These are phyloP conservation scores for Penicillium sp. DNA, from an alignment of 2,329 filamentous ascomycete species.

Conservation along the genomic window DNA sequence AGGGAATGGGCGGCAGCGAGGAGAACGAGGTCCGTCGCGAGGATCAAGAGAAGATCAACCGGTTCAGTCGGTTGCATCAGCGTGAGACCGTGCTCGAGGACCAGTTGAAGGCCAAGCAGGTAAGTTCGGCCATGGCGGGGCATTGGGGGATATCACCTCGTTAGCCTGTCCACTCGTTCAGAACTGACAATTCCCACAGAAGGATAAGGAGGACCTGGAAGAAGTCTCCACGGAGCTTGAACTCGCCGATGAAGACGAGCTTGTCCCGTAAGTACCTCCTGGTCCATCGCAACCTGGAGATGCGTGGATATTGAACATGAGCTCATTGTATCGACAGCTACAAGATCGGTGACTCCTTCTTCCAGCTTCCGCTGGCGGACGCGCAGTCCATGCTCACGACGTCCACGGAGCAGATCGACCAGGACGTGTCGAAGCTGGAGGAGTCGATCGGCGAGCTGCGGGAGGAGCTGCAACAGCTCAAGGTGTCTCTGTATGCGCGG, in stretches of 20 bases:
- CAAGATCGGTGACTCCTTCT: conserved; percentile 94
- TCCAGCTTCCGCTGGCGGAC: conserved; percentile 77
- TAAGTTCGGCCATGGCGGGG: conserved; percentile 7
- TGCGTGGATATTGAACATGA: not conserved
- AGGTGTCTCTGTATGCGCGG: conserved; percentile 87
- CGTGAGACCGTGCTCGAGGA: conserved; percentile 77
- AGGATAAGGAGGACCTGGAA: conserved; percentile 97
- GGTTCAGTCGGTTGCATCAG: conserved; percentile 91
- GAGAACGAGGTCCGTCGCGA: conserved; percentile 93
- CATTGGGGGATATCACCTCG: not conserved
- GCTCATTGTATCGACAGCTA: conserved; percentile 58
- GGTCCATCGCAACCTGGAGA: conserved; percentile 5
- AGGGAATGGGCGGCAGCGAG: conserved; percentile 67
- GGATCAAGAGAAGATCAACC: conserved; percentile 98
- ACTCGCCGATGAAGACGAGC: conserved; percentile 90
- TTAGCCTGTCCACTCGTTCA: not conserved
- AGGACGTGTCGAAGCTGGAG: conserved; percentile 72
- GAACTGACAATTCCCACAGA: conserved; percentile 54
- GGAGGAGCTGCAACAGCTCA: conserved; percentile 85
- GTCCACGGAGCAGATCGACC: conserved; percentile 70
- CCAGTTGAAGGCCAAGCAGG: conserved; percentile 74
- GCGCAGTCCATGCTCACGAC: conserved; percentile 79
- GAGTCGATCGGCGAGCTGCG: conserved; percentile 70
- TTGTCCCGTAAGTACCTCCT: conserved; percentile 68
- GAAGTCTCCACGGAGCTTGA: conserved; percentile 89